Percentiles rank a stretch among this genome's conserved stretches.
Evolutionary conservation across 2,329 filamentous ascomycete genomes (phyloP).

Genomic region (Beauveria bassiana): DNA sequence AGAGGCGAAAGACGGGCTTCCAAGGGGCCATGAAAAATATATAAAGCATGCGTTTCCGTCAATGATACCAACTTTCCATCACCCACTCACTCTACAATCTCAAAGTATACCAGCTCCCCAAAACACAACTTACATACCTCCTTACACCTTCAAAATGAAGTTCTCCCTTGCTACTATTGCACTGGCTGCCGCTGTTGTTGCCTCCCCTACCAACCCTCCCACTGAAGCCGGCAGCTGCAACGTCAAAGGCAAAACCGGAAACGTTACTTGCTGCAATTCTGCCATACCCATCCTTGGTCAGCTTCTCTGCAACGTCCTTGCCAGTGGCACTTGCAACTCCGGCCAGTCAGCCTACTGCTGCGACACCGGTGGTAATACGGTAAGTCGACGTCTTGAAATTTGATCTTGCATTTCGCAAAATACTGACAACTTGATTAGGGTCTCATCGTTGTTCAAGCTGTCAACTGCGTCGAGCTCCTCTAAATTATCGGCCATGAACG

Average conservation of each 20-base stretch:
- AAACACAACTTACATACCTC: neutral
- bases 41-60: neutral
- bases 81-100: neutral
- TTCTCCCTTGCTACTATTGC: neutral
- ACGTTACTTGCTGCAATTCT: slow-evolving; percentile 4
- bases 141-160: slow-evolving; percentile 1
- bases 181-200: neutral
- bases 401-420: neutral
- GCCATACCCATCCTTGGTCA: slow-evolving; percentile 1
- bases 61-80: neutral
- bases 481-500: neutral
- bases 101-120: neutral
- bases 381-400: neutral
- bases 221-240: neutral
- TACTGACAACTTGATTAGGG: neutral
- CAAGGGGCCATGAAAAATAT: neutral
- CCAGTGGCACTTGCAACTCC: neutral
- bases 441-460: neutral
- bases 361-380: neutral
- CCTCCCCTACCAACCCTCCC: neutral
- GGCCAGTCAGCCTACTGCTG: neutral
- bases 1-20: too few relatives aligned
- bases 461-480: neutral
- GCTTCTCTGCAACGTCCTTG: slow-evolving; percentile 2
- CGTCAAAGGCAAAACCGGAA: neutral